Evolutionary conservation across 2,329 filamentous ascomycete genomes (phyloP).

Genomic region (Claviceps sp.): DNA sequence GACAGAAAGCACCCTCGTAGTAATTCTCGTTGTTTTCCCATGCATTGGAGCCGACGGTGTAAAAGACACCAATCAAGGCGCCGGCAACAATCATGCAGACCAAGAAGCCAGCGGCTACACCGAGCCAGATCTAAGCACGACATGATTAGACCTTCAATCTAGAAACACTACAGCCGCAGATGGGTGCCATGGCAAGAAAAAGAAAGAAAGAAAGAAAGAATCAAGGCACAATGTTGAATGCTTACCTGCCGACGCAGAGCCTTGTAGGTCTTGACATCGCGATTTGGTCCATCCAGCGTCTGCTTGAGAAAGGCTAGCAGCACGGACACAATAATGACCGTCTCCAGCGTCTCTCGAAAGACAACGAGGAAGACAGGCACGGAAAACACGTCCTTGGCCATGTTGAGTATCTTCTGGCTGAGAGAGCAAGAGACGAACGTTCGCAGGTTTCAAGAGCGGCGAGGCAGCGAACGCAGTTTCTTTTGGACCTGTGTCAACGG

Average conservation of each 20-base stretch:
- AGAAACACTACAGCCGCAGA: too few species aligned
- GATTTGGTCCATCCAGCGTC: slow-evolving; percentile 51
- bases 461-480: neutral
- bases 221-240: neutral
- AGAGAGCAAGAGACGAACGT: neutral
- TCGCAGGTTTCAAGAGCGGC: too few species aligned
- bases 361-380: slow-evolving; percentile 81
- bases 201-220: neutral
- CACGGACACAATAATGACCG: slow-evolving; percentile 76
- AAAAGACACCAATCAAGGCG: slow-evolving; percentile 61
- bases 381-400: slow-evolving; percentile 59
- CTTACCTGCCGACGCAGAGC: slow-evolving; percentile 50
- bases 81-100: slow-evolving; percentile 53
- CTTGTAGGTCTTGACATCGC: slow-evolving; percentile 52
- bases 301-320: slow-evolving; percentile 76
- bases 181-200: neutral
- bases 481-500: neutral
- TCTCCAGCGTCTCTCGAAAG: slow-evolving; percentile 76
- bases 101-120: slow-evolving; percentile 46
- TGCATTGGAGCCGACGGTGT: slow-evolving; percentile 48
- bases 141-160: too few species aligned
- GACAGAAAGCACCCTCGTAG: slow-evolving; percentile 68
- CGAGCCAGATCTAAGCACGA: slow-evolving; percentile 40
- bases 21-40: slow-evolving; percentile 60
- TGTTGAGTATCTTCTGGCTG: slow-evolving; percentile 16